phyloP scores from a whole-genome alignment of 495 filamentous ascomycete genomes.

The Penicillium riverlandense region DNA sequence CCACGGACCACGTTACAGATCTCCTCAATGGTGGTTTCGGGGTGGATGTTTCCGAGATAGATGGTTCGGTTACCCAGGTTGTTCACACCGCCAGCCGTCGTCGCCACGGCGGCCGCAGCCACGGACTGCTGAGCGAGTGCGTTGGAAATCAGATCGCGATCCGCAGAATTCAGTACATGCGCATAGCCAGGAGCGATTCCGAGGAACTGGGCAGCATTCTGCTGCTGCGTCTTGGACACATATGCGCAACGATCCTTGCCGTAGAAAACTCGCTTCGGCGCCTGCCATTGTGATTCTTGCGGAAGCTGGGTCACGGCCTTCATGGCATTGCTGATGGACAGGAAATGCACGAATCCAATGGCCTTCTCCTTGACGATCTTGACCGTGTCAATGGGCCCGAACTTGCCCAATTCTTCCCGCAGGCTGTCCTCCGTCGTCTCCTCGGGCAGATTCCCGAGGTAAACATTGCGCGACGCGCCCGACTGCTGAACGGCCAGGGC shows the following conservation, averaged over 20 bases:
- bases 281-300: slow-evolving; percentile 94
- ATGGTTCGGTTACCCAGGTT: slow-evolving; percentile 97
- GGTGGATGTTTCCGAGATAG: slow-evolving; percentile 97
- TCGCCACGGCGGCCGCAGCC: slow-evolving; percentile 92
- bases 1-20: slow-evolving; percentile 97
- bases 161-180: slow-evolving; percentile 89
- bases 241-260: slow-evolving; percentile 98
- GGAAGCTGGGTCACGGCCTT: slow-evolving; percentile 97
- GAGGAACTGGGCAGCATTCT: slow-evolving; percentile 96
- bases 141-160: slow-evolving; percentile 91
- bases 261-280: slow-evolving; percentile 92
- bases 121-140: slow-evolving; percentile 96
- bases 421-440: slow-evolving; percentile 87
- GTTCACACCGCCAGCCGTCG: slow-evolving; percentile 90
- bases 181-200: slow-evolving; percentile 98
- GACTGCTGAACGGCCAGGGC: slow-evolving; percentile 95
- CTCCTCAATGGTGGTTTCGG: slow-evolving; percentile 96
- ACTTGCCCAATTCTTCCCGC: slow-evolving; percentile 92
- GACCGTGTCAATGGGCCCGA: slow-evolving; percentile 92
- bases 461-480: slow-evolving; percentile 96
- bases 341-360: slow-evolving; percentile 96
- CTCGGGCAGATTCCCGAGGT: slow-evolving; percentile 88
- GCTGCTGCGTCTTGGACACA: slow-evolving; percentile 98
- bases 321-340: slow-evolving; percentile 96
- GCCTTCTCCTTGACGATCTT: slow-evolving; percentile 98